Evolutionary conservation across 345 rosid genomes (phyloP).

Genomic region (Gossypium australe): DNA sequence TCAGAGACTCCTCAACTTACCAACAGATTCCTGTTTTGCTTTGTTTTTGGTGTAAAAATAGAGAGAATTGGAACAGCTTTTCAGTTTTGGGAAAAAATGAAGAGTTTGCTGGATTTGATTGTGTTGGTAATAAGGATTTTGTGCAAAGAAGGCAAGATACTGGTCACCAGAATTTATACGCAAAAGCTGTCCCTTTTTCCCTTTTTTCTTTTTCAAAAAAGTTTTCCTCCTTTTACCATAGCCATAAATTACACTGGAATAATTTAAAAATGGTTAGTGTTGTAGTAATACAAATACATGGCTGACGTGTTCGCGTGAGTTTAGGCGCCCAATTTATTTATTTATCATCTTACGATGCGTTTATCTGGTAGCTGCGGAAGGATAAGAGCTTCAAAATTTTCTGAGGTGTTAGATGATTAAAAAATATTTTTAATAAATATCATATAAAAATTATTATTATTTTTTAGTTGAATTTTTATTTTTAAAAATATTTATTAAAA

Average conservation of each 20-base stretch:
- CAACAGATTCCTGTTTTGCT: not conserved
- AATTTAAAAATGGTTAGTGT: not conserved
- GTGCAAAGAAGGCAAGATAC: not conserved
- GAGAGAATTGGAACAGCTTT: not conserved
- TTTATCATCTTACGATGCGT: not conserved
- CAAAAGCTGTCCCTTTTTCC: not conserved
- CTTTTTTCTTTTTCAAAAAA: not conserved
- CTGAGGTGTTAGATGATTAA: too few species aligned
- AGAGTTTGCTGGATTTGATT: not conserved
- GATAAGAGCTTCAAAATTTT: too few species aligned
- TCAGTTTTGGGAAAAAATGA: not conserved
- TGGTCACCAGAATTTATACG: not conserved
- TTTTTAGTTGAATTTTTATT: too few species aligned
- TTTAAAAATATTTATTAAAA: too few species aligned
- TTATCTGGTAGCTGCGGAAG: not conserved
- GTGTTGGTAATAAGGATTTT: not conserved
- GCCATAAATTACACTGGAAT: not conserved
- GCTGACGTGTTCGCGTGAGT: not conserved
- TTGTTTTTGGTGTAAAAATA: not conserved
- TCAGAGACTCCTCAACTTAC: not conserved
- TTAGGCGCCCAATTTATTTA: not conserved
- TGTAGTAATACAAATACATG: not conserved
- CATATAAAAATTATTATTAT: too few species aligned
- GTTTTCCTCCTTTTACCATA: not conserved
- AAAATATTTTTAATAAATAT: too few species aligned